These are phyloP conservation scores for Metschnikowia kofuensis DNA, from an alignment of 805 yeast species.

Conservation along the genomic window DNA sequence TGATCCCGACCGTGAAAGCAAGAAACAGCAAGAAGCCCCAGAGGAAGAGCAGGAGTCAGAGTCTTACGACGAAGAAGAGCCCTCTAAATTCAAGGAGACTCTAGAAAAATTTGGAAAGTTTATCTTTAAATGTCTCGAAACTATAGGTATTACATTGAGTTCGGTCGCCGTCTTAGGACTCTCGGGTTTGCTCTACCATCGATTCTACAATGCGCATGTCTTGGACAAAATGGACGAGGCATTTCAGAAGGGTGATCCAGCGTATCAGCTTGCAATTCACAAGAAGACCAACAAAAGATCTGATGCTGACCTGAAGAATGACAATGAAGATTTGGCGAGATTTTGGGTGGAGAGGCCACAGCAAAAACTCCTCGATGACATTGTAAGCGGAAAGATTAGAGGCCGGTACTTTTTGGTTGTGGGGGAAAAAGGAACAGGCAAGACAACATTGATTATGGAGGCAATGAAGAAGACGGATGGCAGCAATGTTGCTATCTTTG, in stretches of 20 bases:
- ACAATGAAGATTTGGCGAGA: constrained; percentile 26
- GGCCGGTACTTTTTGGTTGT: constrained; percentile 72
- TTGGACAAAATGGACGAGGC: constrained; percentile 62
- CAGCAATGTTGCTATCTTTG: constrained; percentile 63
- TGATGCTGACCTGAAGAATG: constrained; percentile 16
- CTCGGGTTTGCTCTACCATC: constrained; percentile 72
- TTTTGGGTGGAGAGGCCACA: constrained; percentile 71
- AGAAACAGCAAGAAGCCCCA: constrained; percentile 14
- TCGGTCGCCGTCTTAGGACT: constrained; percentile 65
- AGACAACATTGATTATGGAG: constrained; percentile 71
- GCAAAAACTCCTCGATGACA: constrained; percentile 60
- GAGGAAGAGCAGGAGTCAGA: constrained; percentile 10
- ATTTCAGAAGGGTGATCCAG: constrained; percentile 65
- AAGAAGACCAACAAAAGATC: constrained; percentile 33
- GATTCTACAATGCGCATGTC: constrained; percentile 56
- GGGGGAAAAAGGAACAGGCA: constrained; percentile 88
- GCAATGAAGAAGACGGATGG: constrained; percentile 65
- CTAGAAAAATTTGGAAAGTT: constrained; percentile 24
- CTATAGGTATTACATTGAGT: constrained; percentile 69
- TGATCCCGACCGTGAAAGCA: constrained; percentile 3
- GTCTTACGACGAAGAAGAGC: constrained; percentile 13
- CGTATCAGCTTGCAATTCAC: constrained; percentile 58
- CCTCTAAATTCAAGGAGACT: constrained; percentile 19
- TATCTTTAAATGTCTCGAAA: constrained; percentile 51
- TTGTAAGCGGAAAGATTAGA: constrained; percentile 56